Percentiles rank a stretch among this genome's conserved stretches.
These are phyloP conservation scores for Colletotrichum truncatum DNA, from an alignment of 2,329 filamentous ascomycete species.

Conservation along the genomic window DNA sequence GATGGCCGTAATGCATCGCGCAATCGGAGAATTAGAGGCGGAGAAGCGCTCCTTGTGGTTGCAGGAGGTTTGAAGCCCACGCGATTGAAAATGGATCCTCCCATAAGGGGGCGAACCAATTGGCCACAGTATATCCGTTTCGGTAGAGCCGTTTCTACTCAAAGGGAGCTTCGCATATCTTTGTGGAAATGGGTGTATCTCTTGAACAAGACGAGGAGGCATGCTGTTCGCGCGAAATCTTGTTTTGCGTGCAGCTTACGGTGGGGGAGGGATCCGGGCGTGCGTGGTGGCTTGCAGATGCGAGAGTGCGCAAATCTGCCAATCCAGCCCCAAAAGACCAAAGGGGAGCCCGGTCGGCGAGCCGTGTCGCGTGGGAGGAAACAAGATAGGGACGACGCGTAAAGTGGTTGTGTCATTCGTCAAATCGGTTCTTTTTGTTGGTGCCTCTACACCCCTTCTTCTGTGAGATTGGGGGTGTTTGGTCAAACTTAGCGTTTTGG, in stretches of 20 bases:
- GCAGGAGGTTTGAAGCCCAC: constrained; percentile 6
- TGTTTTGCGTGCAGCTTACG: constrained; percentile 29
- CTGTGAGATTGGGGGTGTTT: neutral
- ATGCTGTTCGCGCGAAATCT: constrained; percentile 28
- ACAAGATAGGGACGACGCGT: constrained; percentile 22
- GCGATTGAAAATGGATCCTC: neutral
- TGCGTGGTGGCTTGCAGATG: constrained; percentile 31
- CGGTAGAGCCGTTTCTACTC: too few species aligned
- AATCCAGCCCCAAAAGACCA: neutral
- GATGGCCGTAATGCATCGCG: constrained; percentile 2
- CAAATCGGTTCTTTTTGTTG: neutral
- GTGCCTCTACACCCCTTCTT: neutral
- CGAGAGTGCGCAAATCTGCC: constrained; percentile 28
- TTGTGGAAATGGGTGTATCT: neutral
- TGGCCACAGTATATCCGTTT: too few species aligned
- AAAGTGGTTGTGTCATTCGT: constrained; percentile 25
- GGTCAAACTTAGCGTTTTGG: neutral
- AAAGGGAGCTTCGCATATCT: neutral
- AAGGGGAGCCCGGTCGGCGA: constrained; percentile 11
- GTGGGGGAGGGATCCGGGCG: constrained; percentile 10
- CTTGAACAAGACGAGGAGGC: constrained; percentile 3
- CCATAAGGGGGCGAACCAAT: neutral
- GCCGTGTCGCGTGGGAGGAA: constrained; percentile 20
- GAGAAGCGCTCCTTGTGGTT: neutral
- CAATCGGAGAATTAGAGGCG: constrained; percentile 28